A percentile compares a stretch with the other conserved stretches of the same genome.
Evolutionary conservation across 306 rosid genomes (phyloP).

Genomic region (Cucurbita moschata): DNA sequence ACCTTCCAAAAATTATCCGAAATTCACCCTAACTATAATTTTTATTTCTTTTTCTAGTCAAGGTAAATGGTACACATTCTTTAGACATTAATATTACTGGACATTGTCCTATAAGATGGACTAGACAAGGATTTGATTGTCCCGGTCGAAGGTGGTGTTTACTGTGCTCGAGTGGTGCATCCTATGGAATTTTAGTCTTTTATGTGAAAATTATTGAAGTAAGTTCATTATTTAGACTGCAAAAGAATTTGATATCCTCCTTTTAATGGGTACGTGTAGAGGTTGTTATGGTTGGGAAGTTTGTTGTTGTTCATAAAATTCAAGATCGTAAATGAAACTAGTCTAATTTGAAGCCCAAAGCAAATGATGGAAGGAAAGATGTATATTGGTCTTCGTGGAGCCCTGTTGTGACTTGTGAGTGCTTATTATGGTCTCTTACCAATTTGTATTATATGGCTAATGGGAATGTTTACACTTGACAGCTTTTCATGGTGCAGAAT

Average conservation of each 20-base stretch:
- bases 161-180: background rate
- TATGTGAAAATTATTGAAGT: background rate
- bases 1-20: background rate
- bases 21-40: background rate
- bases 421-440: background rate
- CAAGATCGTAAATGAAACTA: background rate
- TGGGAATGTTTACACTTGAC: conserved; percentile 31
- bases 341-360: background rate
- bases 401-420: conserved; percentile 1
- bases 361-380: background rate
- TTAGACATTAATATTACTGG: background rate
- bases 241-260: background rate
- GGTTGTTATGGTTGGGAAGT: background rate
- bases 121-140: background rate
- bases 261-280: background rate
- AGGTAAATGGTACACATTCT: background rate
- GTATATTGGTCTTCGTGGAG: background rate
- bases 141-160: background rate
- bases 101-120: background rate
- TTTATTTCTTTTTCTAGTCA: background rate
- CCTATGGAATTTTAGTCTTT: too few species aligned
- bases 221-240: background rate
- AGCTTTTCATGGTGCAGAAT: conserved; percentile 56
- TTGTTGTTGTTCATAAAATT: background rate
- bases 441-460: conserved; percentile 16